Evolutionary conservation across 495 filamentous ascomycete species (phyloP), one percentile per base, ranked within the genome.

Genomic region (Aspergillus incahuasiensis): DNA sequence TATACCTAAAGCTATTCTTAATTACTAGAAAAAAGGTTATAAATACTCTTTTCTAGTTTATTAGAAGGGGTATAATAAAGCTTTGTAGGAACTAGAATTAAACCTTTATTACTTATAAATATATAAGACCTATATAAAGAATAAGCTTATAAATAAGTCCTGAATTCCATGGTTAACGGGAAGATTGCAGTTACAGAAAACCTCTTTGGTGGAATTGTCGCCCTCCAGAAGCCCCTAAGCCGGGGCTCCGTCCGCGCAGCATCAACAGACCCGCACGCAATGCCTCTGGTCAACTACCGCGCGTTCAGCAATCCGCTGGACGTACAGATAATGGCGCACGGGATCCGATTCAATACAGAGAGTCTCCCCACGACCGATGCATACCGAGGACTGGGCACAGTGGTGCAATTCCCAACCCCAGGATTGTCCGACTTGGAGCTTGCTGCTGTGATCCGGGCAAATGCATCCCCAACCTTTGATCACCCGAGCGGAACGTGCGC

Each of bases 401-500:
- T 54, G 3, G 19, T 54, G 41, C 22, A 21, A 5, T 25, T 7
- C 25, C 41, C 40, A 1, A 5, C n/a, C n/a, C 40, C 41, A 6
- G 51, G 41, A 15, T 20, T 46, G 12, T 42, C 39, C 19, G 25
- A 46, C 24, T 6, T 13, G 24, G 40, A 54, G 12, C 9, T 54
- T 6, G 7, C 0, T 1, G 51, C n/a, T 30, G 6, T 38, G 6
- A 34, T 54, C 16, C 28, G 40, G 8, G 20, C 34, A 0, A 2
- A 24, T 2, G 56, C 20, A 0, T 4, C 8, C 2, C 30, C 42
- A 1, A 58, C 67, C 44, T 71, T 63, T 38, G 22, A 39, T n/a
- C 78, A 81, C 48, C 62, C 72, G 0, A 61, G 66, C 16, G 75
- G 82, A 18, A 83, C 81, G 0, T 74, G 75, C 8, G 75, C 80